Conservation (phyloP, 2,329 filamentous ascomycete genomes). For the Neopestalotiopsis rosae region DNA sequence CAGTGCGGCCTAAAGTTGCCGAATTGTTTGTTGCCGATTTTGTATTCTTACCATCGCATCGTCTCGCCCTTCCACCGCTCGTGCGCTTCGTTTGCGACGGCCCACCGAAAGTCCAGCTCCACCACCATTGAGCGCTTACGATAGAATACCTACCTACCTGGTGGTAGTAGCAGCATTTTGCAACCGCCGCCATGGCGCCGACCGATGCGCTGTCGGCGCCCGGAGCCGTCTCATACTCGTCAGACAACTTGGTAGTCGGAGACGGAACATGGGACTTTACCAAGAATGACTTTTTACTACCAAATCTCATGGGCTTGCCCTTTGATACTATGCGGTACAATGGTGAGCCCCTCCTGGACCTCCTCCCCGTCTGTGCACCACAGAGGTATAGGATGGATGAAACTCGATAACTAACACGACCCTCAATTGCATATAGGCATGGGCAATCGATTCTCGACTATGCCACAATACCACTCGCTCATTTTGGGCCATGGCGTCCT, state of each 20-base stretch:
- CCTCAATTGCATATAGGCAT: slow-evolving; percentile 60
- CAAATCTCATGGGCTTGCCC: slow-evolving; percentile 77
- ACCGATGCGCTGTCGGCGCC: slow-evolving; percentile 68
- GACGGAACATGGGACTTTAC: slow-evolving; percentile 84
- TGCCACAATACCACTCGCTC: slow-evolving; percentile 73
- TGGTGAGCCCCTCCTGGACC: slow-evolving; percentile 54
- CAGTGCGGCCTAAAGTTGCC: neutral
- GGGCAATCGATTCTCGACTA: slow-evolving; percentile 77
- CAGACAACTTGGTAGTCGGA: slow-evolving; percentile 76
- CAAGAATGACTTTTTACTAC: slow-evolving; percentile 78
- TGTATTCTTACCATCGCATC: neutral
- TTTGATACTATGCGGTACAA: slow-evolving; percentile 86
- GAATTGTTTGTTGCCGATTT: neutral
- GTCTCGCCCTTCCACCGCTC: neutral
- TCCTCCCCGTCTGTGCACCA: neutral
- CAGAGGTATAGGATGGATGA: neutral
- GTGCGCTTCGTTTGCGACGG: neutral
- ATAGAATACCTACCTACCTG: neutral
- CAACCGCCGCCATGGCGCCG: slow-evolving; percentile 63
- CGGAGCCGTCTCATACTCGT: slow-evolving; percentile 75
- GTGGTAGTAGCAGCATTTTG: slow-evolving; percentile 24
- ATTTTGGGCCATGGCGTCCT: slow-evolving; percentile 75
- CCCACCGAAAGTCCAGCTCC: neutral
- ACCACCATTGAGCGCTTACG: neutral
- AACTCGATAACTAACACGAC: slow-evolving; percentile 19